phyloP scores from a whole-genome alignment of 2,329 filamentous ascomycete genomes.

The Monosporascus sp. region DNA sequence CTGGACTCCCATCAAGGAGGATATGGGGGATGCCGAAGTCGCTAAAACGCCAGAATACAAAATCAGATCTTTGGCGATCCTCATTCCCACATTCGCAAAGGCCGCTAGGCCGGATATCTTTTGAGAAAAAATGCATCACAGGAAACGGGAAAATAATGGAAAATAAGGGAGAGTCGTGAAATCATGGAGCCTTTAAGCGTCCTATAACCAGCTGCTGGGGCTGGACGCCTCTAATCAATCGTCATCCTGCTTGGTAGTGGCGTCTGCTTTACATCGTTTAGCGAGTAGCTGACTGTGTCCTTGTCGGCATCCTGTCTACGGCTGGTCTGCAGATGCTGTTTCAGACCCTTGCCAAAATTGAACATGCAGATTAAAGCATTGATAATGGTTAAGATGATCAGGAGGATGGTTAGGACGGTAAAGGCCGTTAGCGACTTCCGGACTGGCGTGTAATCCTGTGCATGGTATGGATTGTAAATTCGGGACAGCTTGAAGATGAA shows the following conservation, averaged over 20 bases:
- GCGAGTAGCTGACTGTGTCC: slow-evolving; percentile 47
- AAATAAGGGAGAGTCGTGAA: background rate
- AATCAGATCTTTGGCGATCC: no score
- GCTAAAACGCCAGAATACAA: no score
- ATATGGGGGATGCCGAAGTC: no score
- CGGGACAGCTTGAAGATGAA: slow-evolving; percentile 98
- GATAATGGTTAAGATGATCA: slow-evolving; percentile 82
- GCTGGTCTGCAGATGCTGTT: slow-evolving; percentile 68
- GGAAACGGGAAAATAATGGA: background rate
- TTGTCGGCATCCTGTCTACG: slow-evolving; percentile 45
- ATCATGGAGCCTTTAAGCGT: background rate
- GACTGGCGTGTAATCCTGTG: slow-evolving; percentile 66
- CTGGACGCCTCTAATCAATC: slow-evolving; percentile 42
- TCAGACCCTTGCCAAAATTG: slow-evolving; percentile 88
- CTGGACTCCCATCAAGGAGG: no score
- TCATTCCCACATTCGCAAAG: background rate
- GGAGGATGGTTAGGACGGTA: slow-evolving; percentile 82
- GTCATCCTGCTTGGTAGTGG: slow-evolving; percentile 53
- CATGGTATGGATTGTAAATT: slow-evolving; percentile 70
- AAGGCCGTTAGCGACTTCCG: slow-evolving; percentile 86
- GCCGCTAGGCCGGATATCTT: background rate
- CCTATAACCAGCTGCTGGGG: background rate
- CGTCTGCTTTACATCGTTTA: slow-evolving; percentile 51
- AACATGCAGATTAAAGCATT: slow-evolving; percentile 82
- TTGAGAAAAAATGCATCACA: background rate